phyloP scores from a whole-genome alignment of 2,329 filamentous ascomycete genomes.

The Fusarium heterosporum region DNA sequence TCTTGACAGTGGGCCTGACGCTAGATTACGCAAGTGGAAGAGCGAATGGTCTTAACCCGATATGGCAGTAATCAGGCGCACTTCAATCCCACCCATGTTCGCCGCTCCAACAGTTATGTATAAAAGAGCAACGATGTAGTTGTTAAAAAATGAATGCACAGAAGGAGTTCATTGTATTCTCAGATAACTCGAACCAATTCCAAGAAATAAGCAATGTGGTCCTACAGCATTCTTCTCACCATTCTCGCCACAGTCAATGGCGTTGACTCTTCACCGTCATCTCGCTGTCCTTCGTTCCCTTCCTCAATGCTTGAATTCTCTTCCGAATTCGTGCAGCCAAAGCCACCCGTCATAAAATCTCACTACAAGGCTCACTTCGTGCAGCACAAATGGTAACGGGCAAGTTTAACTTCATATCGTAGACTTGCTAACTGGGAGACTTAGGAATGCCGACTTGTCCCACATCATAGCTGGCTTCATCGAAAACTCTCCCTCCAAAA shows the following conservation, averaged over 20 bases:
- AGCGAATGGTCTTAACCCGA: background rate
- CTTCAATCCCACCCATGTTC: rapidly evolving
- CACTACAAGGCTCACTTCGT: conserved; percentile 51
- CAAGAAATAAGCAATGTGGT: conserved; percentile 2
- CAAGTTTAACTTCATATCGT: background rate
- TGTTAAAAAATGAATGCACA: rapidly evolving
- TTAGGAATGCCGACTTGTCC: conserved; percentile 54
- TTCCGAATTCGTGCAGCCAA: conserved; percentile 49
- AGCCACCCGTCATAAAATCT: conserved; percentile 49
- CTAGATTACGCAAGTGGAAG: background rate
- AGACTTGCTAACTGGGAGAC: background rate
- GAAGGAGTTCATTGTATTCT: background rate
- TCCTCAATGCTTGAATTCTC: conserved; percentile 48
- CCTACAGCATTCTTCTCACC: background rate
- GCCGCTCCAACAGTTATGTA: background rate
- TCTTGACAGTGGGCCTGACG: background rate
- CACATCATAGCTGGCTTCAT: conserved; percentile 54
- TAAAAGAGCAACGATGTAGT: background rate
- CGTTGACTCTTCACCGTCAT: background rate
- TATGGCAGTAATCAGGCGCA: conserved; percentile 14
- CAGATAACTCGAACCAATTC: rapidly evolving
- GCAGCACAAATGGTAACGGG: conserved; percentile 54
- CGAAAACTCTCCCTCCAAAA: conserved; percentile 49
- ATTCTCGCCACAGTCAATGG: background rate
- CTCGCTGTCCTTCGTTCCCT: conserved; percentile 42